These are phyloP conservation scores for Didymella glomerata DNA, from an alignment of 2,329 filamentous ascomycete genomes.

Conservation along the genomic window DNA sequence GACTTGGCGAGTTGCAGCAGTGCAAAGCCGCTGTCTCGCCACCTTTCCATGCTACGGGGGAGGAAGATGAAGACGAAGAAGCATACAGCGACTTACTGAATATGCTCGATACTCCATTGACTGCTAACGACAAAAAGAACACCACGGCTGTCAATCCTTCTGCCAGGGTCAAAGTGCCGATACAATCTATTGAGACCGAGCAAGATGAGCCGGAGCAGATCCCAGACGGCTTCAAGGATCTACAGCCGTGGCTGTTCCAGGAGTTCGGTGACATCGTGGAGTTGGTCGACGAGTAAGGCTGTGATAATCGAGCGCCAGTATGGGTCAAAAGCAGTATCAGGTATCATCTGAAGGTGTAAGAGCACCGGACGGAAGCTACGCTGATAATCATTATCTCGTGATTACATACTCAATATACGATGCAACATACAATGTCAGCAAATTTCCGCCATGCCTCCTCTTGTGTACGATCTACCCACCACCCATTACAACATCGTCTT, in stretches of 20 bases:
- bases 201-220: conserved; percentile 11
- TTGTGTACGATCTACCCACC: neutral
- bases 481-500: neutral
- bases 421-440: neutral
- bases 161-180: neutral
- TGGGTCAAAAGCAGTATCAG: neutral
- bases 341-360: neutral
- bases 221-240: conserved; percentile 41
- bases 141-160: neutral
- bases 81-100: neutral
- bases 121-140: neutral
- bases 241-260: conserved; percentile 51
- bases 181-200: neutral
- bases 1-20: neutral
- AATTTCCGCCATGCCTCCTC: neutral
- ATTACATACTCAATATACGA: conserved; percentile 5
- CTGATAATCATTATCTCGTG: neutral
- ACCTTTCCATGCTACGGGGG: neutral
- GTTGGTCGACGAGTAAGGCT: conserved; percentile 38
- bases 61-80: neutral
- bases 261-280: conserved; percentile 54
- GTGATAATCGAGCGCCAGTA: neutral
- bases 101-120: neutral
- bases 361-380: neutral
- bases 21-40: neutral